Conservation (phyloP, 805 yeast genomes). For the Kuraishia ogatae region DNA sequence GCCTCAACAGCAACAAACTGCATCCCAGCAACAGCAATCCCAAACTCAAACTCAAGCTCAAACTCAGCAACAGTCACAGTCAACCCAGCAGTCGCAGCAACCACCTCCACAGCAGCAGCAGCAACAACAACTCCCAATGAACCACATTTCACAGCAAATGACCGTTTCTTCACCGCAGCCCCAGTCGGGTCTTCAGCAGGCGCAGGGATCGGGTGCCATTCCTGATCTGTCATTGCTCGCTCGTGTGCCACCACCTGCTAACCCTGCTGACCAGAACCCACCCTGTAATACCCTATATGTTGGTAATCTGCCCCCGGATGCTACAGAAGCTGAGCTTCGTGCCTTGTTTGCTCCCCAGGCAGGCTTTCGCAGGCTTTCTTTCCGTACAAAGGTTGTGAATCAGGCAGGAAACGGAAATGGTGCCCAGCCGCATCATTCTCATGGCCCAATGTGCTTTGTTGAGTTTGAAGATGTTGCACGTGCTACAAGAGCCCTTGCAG, state of each 20-base stretch:
- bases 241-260: constrained; percentile 84
- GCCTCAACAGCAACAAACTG: constrained; percentile 8
- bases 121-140: constrained; percentile 10
- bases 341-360: constrained; percentile 79
- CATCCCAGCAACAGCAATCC: constrained; percentile 7
- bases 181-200: constrained; percentile 14
- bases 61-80: constrained; percentile 45
- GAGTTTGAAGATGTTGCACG: constrained; percentile 94
- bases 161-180: constrained; percentile 6
- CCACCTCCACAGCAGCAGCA: constrained; percentile 6
- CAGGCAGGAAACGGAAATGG: constrained; percentile 17
- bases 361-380: constrained; percentile 88
- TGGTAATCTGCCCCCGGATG: constrained; percentile 95
- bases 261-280: constrained; percentile 98
- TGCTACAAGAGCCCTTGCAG: constrained; percentile 92
- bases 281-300: constrained; percentile 97
- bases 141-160: constrained; percentile 6
- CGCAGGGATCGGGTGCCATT: constrained; percentile 12
- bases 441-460: constrained; percentile 99
- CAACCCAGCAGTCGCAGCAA: constrained; percentile 36
- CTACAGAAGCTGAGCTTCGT: constrained; percentile 87
- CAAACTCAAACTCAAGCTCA: constrained; percentile 32
- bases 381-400: constrained; percentile 55
- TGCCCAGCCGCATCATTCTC: constrained; percentile 32
- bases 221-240: constrained; percentile 69